A percentile compares a stretch with the other conserved stretches of the same genome.
phyloP scores from a whole-genome alignment of 2,329 filamentous ascomycete species.

The Decorospora gaudefroyi region DNA sequence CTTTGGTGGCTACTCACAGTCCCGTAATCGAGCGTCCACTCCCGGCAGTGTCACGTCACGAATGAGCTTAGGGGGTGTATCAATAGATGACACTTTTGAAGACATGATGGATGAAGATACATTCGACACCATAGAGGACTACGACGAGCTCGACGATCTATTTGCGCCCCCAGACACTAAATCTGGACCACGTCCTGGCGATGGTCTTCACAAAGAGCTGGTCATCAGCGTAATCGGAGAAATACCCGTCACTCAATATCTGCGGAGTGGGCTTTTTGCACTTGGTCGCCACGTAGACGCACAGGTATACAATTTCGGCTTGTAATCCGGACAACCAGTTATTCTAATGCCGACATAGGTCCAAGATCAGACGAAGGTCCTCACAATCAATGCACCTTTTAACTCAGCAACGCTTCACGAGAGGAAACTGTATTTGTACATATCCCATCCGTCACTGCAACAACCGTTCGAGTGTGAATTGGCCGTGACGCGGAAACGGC shows the following conservation, averaged over 20 bases:
- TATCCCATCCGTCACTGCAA: conserved; percentile 40
- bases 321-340: neutral
- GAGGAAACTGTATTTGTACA: conserved; percentile 46
- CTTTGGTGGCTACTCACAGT: conserved; percentile 51
- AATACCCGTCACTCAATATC: conserved; percentile 36
- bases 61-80: conserved; percentile 45
- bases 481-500: conserved; percentile 42
- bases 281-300: conserved; percentile 23
- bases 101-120: conserved; percentile 48
- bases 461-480: conserved; percentile 46
- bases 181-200: conserved; percentile 39
- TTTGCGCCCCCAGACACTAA: conserved; percentile 41
- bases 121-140: conserved; percentile 47
- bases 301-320: conserved; percentile 23
- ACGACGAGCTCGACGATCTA: conserved; percentile 47
- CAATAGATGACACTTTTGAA: conserved; percentile 47
- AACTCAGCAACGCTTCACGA: conserved; percentile 46
- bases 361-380: conserved; percentile 30
- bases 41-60: conserved; percentile 53
- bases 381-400: conserved; percentile 41
- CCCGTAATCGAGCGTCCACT: conserved; percentile 60
- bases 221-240: conserved; percentile 46
- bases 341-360: conserved; percentile 4
- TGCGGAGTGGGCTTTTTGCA: conserved; percentile 36
- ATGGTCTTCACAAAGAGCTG: conserved; percentile 48